These are phyloP conservation scores for Zygosaccharomyces sapae DNA, from an alignment of 1,139 yeast species.

Conservation along the genomic window DNA sequence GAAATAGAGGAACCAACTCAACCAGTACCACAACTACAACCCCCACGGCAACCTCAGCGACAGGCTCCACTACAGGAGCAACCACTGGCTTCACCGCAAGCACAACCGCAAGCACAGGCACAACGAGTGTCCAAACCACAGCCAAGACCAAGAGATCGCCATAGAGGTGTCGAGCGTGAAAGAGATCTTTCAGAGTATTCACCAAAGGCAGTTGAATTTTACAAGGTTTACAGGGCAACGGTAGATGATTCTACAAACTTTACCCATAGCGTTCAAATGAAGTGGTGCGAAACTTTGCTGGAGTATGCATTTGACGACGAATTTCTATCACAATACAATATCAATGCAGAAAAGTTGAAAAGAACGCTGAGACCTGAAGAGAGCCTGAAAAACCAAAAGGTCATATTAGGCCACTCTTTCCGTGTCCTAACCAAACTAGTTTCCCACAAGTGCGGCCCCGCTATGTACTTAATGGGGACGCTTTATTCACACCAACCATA, in stretches of 20 bases:
- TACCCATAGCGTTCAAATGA: slow-evolving; percentile 45
- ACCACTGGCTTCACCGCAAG: too few relatives aligned
- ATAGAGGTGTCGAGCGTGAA: slow-evolving; percentile 2
- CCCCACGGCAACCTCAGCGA: neutral
- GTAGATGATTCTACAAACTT: slow-evolving; percentile 34
- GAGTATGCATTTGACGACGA: slow-evolving; percentile 42
- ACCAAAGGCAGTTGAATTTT: slow-evolving; percentile 22
- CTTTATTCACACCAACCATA: slow-evolving; percentile 49
- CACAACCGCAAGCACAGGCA: too few relatives aligned
- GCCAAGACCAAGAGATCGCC: neutral
- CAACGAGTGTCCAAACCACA: too few relatives aligned
- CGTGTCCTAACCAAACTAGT: slow-evolving; percentile 54
- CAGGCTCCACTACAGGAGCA: too few relatives aligned
- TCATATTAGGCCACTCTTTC: slow-evolving; percentile 53
- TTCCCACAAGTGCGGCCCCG: slow-evolving; percentile 43
- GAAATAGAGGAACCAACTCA: neutral
- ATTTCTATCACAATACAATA: slow-evolving; percentile 42
- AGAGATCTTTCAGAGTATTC: slow-evolving; percentile 20
- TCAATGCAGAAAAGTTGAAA: slow-evolving; percentile 42
- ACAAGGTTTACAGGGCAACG: slow-evolving; percentile 22
- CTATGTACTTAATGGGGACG: slow-evolving; percentile 56
- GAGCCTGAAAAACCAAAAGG: slow-evolving; percentile 48
- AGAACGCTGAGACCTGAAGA: slow-evolving; percentile 42
- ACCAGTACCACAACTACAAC: neutral
- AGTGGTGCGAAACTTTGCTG: slow-evolving; percentile 49